These are phyloP conservation scores for Saccharomycopsis capsularis DNA, from an alignment of 805 yeast species.

Conservation along the genomic window DNA sequence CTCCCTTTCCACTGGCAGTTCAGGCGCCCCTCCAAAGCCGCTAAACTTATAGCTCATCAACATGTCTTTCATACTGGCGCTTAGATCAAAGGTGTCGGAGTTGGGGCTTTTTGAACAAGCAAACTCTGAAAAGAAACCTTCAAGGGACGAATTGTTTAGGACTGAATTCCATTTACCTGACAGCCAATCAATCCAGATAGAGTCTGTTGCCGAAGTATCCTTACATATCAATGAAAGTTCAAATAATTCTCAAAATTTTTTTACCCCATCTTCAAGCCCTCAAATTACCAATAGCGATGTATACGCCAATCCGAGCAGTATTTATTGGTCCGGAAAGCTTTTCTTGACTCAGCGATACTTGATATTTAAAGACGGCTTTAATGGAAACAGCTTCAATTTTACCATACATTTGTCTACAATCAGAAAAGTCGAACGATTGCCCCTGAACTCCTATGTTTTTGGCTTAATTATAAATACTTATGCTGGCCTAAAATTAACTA, in stretches of 20 bases:
- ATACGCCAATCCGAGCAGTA: conserved; percentile 23
- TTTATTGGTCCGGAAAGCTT: conserved; percentile 54
- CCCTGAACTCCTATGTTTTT: conserved; percentile 61
- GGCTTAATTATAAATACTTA: conserved; percentile 68
- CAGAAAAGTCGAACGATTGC: conserved; percentile 79
- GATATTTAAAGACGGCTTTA: conserved; percentile 66
- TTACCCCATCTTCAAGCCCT: background rate
- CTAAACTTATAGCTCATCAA: background rate
- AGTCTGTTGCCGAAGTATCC: conserved; percentile 58
- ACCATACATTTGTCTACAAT: conserved; percentile 69
- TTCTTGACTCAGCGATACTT: conserved; percentile 69
- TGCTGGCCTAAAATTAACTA: conserved; percentile 51
- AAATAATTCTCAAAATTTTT: conserved; percentile 9
- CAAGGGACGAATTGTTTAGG: conserved; percentile 67
- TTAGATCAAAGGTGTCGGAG: conserved; percentile 20
- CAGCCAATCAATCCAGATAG: conserved; percentile 57
- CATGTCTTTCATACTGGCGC: conserved; percentile 20
- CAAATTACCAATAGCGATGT: conserved; percentile 8
- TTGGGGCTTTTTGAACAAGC: conserved; percentile 19
- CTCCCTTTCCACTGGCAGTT: no score
- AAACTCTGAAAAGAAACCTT: conserved; percentile 32
- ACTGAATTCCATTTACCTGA: conserved; percentile 64
- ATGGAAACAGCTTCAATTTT: conserved; percentile 60
- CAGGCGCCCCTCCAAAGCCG: no score
- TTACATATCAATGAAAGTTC: conserved; percentile 3